Evolutionary conservation across 1,284 basidiomycete genomes (phyloP).

Genomic region (Tilletia walkeri): DNA sequence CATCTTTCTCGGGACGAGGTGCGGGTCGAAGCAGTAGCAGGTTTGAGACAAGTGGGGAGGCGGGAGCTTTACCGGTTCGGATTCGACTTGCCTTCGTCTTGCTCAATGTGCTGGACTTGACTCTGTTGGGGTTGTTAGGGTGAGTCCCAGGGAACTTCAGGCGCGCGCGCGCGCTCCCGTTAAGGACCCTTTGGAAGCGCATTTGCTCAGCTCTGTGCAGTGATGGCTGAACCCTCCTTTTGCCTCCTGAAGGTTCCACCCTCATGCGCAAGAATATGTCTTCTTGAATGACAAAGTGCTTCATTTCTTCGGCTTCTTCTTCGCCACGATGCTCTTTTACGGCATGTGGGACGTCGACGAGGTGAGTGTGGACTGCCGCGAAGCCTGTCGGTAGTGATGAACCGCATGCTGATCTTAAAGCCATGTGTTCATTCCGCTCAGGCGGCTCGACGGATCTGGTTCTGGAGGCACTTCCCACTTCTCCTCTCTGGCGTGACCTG

Average conservation of each 20-base stretch:
- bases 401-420: too few relatives aligned
- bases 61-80: slow-evolving; percentile 34
- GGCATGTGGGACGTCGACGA: slow-evolving; percentile 84
- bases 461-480: slow-evolving; percentile 75
- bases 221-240: neutral
- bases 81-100: slow-evolving; percentile 43
- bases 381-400: neutral
- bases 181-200: neutral
- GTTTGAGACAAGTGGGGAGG: neutral
- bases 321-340: slow-evolving; percentile 78
- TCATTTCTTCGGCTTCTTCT: slow-evolving; percentile 75
- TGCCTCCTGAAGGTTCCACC: slow-evolving; percentile 39
- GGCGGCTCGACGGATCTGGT: slow-evolving; percentile 64
- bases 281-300: slow-evolving; percentile 79
- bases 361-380: slow-evolving; percentile 58
- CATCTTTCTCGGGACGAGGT: neutral
- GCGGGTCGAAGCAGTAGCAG: neutral
- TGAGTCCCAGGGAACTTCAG: neutral
- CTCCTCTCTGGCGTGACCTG: slow-evolving; percentile 65
- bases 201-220: slow-evolving; percentile 2
- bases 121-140: slow-evolving; percentile 46
- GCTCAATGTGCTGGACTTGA: slow-evolving; percentile 37
- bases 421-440: neutral
- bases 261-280: slow-evolving; percentile 55
- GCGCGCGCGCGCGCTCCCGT: too few relatives aligned